Percentiles rank a stretch among this genome's conserved stretches.
phyloP scores from a whole-genome alignment of 1,284 basidiomycete species.

The Cystobasidium slooffiae region DNA sequence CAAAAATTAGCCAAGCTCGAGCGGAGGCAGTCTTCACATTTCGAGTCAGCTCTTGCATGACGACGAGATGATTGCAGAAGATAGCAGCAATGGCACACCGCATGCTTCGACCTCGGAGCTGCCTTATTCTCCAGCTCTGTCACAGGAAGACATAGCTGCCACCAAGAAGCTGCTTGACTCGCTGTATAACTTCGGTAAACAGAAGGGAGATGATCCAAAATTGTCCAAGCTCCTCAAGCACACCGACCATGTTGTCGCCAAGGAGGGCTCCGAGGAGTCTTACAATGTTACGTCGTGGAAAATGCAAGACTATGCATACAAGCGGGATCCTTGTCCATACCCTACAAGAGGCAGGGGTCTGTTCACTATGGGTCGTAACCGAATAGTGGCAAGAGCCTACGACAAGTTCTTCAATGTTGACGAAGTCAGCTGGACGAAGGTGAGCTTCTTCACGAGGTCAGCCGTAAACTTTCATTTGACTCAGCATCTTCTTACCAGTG shows the following conservation, averaged over 20 bases:
- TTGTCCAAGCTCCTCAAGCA: constrained; percentile 40
- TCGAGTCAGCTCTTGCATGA: constrained; percentile 18
- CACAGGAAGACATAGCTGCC: constrained; percentile 7
- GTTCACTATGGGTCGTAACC: constrained; percentile 66
- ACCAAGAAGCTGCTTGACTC: constrained; percentile 31
- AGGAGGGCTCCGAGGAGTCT: constrained; percentile 19
- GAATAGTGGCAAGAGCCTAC: constrained; percentile 89
- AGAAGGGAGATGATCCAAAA: constrained; percentile 29
- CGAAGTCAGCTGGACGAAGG: constrained; percentile 92
- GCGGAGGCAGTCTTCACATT: neutral
- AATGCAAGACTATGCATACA: constrained; percentile 94
- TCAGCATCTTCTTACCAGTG: constrained; percentile 64
- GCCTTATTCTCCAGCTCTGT: constrained; percentile 27
- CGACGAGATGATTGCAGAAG: constrained; percentile 1
- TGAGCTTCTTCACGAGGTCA: constrained; percentile 55
- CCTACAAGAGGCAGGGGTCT: constrained; percentile 87
- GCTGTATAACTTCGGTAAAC: constrained; percentile 31
- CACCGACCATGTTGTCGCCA: constrained; percentile 31
- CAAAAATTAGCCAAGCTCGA: no score
- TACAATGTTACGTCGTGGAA: constrained; percentile 76
- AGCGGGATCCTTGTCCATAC: constrained; percentile 82
- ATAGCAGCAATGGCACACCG: neutral
- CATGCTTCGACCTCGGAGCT: constrained; percentile 33
- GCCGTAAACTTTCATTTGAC: neutral
- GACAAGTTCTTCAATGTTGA: constrained; percentile 99